Evolutionary conservation across 768 basidiomycete species (phyloP), one percentile per base, ranked within the genome.

Genomic region (Asterophora lycoperdoides): DNA sequence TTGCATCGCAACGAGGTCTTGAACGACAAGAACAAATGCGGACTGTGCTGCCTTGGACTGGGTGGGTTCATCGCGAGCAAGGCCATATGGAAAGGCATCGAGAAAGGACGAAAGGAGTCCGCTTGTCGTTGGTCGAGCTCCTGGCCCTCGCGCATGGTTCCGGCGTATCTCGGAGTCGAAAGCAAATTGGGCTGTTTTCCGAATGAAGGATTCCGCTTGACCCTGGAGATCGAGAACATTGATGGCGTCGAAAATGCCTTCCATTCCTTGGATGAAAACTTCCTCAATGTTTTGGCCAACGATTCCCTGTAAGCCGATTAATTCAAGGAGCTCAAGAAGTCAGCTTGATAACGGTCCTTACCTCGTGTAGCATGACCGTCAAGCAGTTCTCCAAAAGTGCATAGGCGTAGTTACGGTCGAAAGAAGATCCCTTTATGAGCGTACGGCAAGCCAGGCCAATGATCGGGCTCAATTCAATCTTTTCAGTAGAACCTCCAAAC

Each of bases 241-340:
- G 2, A 86, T 65, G 0, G 88, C 82, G 51, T 91, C 87, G 59
- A 90, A 88, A 13, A 93, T 63, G 10, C 89, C 89, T 61, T 90
- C 82, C 45, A 94, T 64, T 28, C 80, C 76, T 50, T 69, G 71
- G 8, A 83, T 67, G 60, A 95, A 92, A 5, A 86, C 76, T 6
- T 82, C 75, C 55, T 91, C 87, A 29, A 84, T 77, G 50, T 90
- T 89, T 14, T 83, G 83, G 2, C 82, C 80, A 52, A 76, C 74
- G 11, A 86, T 71, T 20, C 86, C 88, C 88, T 93, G 63, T 13
- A 17, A 5, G 42, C 39, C 20, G 32, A 20, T 43, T 8, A 48
- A 26, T 48, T 15, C 46, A 8, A 48, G 33, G 51, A 13, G 1
- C n/a, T 41, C 34, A 47, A 50, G 23, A 38, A 23, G 23, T 23